Conservation (phyloP, 176 grass and related monocot genomes). For the Avena atlantica region DNA sequence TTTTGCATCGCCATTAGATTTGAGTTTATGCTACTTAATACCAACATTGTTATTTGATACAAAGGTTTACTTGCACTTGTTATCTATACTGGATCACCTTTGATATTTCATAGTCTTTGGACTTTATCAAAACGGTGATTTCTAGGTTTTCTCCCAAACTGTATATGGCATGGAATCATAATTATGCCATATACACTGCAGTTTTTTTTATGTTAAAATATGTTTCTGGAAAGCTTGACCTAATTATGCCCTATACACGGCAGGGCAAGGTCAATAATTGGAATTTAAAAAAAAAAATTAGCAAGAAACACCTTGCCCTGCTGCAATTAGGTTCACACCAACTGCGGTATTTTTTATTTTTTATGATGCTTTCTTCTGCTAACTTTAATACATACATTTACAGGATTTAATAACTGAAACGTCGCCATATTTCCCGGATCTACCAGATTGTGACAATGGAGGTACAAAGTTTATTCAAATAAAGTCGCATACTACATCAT, state of each 20-base stretch:
- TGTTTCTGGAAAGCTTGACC: background rate
- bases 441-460: slow-evolving; percentile 47
- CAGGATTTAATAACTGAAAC: slow-evolving; percentile 48
- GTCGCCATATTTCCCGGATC: slow-evolving; percentile 42
- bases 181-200: background rate
- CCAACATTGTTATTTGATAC: background rate
- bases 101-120: background rate
- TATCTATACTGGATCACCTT: background rate
- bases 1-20: background rate
- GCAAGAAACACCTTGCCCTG: background rate
- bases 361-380: background rate
- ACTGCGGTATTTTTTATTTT: background rate
- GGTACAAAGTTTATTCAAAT: slow-evolving; percentile 41
- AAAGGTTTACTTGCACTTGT: background rate
- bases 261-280: background rate
- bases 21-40: background rate
- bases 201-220: background rate
- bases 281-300: background rate
- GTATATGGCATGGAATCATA: background rate
- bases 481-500: background rate
- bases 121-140: background rate
- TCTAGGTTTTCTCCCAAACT: background rate
- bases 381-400: slow-evolving; percentile 15
- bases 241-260: background rate
- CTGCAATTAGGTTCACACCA: background rate